These are phyloP conservation scores for Mycogone perniciosa DNA, from an alignment of 2,329 filamentous ascomycete genomes.

Conservation along the genomic window DNA sequence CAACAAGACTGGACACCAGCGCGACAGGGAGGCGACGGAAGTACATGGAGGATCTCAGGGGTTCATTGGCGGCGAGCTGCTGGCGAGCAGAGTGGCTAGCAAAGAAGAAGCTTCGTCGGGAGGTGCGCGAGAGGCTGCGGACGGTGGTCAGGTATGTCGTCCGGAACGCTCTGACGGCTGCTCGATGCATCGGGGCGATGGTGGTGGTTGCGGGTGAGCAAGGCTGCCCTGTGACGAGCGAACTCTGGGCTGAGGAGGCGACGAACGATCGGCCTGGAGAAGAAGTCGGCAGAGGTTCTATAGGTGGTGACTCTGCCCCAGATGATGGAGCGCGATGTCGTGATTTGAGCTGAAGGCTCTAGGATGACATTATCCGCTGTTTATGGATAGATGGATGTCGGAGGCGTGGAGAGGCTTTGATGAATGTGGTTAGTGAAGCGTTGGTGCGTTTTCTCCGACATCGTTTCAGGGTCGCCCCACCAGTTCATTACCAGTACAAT, in stretches of 20 bases:
- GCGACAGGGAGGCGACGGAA: constrained; percentile 61
- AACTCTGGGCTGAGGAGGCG: neutral
- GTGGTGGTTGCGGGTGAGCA: neutral
- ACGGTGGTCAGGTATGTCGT: constrained; percentile 59
- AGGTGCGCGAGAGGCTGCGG: constrained; percentile 44
- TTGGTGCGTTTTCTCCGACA: too few relatives aligned
- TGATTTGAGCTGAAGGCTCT: neutral
- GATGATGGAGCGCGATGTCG: constrained; percentile 7
- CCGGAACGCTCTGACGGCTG: constrained; percentile 60
- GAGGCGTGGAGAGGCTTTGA: too few relatives aligned
- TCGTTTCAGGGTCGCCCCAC: too few relatives aligned
- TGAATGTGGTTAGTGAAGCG: too few relatives aligned
- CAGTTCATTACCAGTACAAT: too few relatives aligned
- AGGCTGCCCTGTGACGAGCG: constrained; percentile 7
- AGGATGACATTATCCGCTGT: neutral
- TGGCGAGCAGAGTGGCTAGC: constrained; percentile 17
- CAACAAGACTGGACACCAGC: constrained; percentile 58
- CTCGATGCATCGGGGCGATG: constrained; percentile 62
- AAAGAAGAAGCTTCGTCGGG: constrained; percentile 36
- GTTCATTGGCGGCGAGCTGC: constrained; percentile 38
- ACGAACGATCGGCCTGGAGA: constrained; percentile 1
- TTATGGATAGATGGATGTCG: too few relatives aligned
- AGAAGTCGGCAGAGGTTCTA: neutral
- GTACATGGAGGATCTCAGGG: constrained; percentile 68
- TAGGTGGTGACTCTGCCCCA: constrained; percentile 6